Evolutionary conservation across 371 early-diverging fungal species (phyloP).

Genomic region (Mucor indicus): DNA sequence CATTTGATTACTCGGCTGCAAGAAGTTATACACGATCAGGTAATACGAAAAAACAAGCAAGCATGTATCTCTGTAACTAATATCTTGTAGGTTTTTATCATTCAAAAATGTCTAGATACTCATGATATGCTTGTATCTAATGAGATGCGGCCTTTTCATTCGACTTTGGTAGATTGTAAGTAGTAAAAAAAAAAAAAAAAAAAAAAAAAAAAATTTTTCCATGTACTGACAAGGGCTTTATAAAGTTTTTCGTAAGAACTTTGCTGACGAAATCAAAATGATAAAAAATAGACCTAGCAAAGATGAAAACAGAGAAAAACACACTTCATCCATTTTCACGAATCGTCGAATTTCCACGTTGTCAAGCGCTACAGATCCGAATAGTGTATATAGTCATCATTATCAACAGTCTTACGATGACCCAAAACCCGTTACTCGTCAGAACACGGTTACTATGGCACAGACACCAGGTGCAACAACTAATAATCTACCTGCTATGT

Average conservation of each 20-base stretch:
- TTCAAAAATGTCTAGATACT: constrained; percentile 59
- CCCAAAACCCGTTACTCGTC: too few relatives aligned
- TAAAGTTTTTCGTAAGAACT: constrained; percentile 70
- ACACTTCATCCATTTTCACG: background rate
- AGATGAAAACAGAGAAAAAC: too few relatives aligned
- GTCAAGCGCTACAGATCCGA: background rate
- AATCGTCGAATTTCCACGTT: constrained; percentile 8
- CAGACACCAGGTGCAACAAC: background rate
- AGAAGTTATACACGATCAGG: constrained; percentile 71
- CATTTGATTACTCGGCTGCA: constrained; percentile 49
- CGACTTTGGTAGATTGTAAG: constrained; percentile 65
- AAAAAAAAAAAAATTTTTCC: too few relatives aligned
- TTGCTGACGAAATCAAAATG: constrained; percentile 58
- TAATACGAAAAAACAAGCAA: too few relatives aligned
- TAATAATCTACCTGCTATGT: constrained; percentile 13
- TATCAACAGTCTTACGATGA: background rate
- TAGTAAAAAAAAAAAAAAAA: constrained; percentile 1
- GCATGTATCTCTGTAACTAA: too few relatives aligned
- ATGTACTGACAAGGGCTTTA: too few relatives aligned
- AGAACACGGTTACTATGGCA: background rate
- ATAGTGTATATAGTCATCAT: background rate
- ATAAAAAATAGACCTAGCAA: background rate
- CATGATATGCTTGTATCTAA: constrained; percentile 64
- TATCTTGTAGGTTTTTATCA: constrained; percentile 52
- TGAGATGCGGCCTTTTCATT: constrained; percentile 78